These are phyloP conservation scores for Globisporangium cylindrosporum DNA, from an alignment of 352 stramenopile genomes.

Conservation along the genomic window DNA sequence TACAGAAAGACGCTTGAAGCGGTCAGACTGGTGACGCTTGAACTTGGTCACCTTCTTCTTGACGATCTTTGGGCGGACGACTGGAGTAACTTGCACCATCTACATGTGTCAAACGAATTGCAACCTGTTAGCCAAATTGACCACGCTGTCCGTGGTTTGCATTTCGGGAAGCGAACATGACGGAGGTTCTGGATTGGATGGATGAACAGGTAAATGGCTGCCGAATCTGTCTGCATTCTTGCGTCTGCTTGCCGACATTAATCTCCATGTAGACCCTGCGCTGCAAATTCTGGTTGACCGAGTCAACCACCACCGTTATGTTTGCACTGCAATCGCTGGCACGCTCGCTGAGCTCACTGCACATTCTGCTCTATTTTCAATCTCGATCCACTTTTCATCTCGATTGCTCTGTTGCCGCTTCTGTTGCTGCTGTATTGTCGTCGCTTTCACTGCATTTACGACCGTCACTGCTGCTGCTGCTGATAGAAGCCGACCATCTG, in stretches of 20 bases:
- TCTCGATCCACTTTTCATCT: conserved; percentile 7
- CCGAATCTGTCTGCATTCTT: background rate
- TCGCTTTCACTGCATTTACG: background rate
- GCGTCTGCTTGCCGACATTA: background rate
- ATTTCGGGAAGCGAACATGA: background rate
- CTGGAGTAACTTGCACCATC: conserved; percentile 91
- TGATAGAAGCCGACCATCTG: background rate
- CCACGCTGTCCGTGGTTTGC: background rate
- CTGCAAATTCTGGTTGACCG: background rate
- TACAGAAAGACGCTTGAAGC: conserved; percentile 96
- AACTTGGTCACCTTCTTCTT: conserved; percentile 99
- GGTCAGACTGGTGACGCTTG: conserved; percentile 98
- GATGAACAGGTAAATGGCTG: background rate
- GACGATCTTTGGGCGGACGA: conserved; percentile 92
- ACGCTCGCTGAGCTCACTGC: background rate
- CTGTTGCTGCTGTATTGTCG: conserved; percentile 2
- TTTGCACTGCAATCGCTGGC: background rate
- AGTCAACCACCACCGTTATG: background rate
- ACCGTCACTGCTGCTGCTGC: background rate
- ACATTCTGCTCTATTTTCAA: background rate
- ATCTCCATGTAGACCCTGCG: background rate
- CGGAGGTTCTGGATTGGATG: background rate
- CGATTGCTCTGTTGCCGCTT: background rate
- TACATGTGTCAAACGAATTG: conserved; percentile 25
- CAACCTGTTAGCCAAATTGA: conserved; percentile 1